Conservation (phyloP, 768 basidiomycete species). For the Leccinum disarticulatum region DNA sequence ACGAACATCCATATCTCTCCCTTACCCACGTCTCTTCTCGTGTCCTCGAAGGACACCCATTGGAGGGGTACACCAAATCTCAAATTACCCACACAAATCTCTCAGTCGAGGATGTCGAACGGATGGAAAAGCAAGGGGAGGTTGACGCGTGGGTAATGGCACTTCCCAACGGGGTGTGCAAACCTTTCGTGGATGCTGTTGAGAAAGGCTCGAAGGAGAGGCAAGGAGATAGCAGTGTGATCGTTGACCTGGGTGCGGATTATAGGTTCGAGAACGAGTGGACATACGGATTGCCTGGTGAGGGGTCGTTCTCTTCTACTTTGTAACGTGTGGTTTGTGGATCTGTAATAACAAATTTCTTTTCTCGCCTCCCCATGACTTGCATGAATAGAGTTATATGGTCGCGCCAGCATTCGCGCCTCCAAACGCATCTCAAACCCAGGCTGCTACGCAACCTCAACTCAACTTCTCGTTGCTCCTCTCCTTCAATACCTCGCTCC, state of each 20-base stretch:
- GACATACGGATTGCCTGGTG: conserved; percentile 99
- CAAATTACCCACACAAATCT: conserved; percentile 79
- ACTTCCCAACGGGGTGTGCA: conserved; percentile 94
- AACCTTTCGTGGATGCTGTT: conserved; percentile 95
- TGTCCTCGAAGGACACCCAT: conserved; percentile 79
- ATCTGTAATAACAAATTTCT: conserved; percentile 37
- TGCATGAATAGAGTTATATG: conserved; percentile 73
- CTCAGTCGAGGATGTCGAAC: conserved; percentile 71
- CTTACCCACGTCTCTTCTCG: conserved; percentile 97
- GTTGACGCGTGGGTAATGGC: conserved; percentile 99
- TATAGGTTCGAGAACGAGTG: conserved; percentile 93
- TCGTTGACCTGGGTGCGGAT: conserved; percentile 93
- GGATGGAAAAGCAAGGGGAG: conserved; percentile 84
- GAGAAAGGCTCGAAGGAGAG: conserved; percentile 70
- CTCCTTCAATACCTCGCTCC: conserved; percentile 67
- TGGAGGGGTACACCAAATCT: conserved; percentile 81
- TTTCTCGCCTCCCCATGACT: conserved; percentile 26
- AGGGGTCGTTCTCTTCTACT: conserved; percentile 45
- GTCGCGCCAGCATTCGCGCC: conserved; percentile 60
- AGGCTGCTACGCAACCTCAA: conserved; percentile 94
- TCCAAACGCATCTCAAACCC: conserved; percentile 94
- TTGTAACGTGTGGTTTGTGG: conserved; percentile 35
- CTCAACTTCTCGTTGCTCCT: conserved; percentile 90
- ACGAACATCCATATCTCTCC: conserved; percentile 82
- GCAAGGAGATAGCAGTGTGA: conserved; percentile 53